A percentile compares a stretch with the other conserved stretches of the same genome.
Evolutionary conservation across 306 rosid species (phyloP).

Genomic region (Nissolia schottii): DNA sequence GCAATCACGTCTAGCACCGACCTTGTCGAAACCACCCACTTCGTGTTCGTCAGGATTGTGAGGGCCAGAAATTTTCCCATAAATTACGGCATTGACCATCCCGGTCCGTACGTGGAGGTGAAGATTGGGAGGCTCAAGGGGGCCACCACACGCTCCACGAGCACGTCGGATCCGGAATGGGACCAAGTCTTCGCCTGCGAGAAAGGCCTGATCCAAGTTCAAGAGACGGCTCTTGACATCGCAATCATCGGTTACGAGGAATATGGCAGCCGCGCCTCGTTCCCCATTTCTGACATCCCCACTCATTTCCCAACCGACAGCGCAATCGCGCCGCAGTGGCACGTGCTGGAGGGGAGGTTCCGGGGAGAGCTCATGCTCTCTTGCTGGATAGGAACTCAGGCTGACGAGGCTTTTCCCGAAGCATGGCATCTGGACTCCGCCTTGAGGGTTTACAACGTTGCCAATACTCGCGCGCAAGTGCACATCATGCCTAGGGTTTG

Average conservation of each 20-base stretch:
- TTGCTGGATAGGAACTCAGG: slow-evolving; percentile 42
- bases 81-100: neutral
- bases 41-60: slow-evolving; percentile 30
- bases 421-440: slow-evolving; percentile 25
- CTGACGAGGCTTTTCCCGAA: slow-evolving; percentile 28
- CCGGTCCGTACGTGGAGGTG: slow-evolving; percentile 28
- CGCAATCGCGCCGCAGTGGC: slow-evolving; percentile 26
- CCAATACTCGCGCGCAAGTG: slow-evolving; percentile 8
- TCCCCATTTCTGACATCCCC: slow-evolving; percentile 21
- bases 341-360: neutral
- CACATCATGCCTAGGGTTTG: slow-evolving; percentile 29
- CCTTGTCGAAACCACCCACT: slow-evolving; percentile 33
- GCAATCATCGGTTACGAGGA: neutral
- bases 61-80: slow-evolving; percentile 17
- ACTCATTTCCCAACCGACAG: slow-evolving; percentile 27
- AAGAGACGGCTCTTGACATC: slow-evolving; percentile 25
- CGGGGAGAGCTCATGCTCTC: slow-evolving; percentile 34
- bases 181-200: slow-evolving; percentile 35
- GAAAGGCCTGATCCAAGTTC: neutral
- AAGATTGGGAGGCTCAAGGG: slow-evolving; percentile 23
- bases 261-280: neutral
- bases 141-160: neutral
- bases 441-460: neutral
- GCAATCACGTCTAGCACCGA: slow-evolving; percentile 18
- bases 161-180: slow-evolving; percentile 27